Evolutionary conservation across 2,329 filamentous ascomycete species (phyloP).

Genomic region (Didymella segeticola): DNA sequence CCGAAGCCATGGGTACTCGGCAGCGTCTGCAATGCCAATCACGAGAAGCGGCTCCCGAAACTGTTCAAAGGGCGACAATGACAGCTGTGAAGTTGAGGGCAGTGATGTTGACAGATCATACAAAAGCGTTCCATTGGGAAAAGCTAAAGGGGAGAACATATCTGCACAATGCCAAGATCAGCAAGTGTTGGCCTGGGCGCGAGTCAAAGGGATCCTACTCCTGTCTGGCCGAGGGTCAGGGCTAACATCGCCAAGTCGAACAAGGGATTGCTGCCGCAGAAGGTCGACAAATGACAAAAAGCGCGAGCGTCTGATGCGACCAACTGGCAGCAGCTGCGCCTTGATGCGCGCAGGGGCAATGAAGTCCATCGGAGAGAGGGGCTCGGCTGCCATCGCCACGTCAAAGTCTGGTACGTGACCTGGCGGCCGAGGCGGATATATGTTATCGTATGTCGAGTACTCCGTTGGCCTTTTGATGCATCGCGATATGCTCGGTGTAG

Average conservation of each 20-base stretch:
- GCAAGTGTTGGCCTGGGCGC: conserved; percentile 33
- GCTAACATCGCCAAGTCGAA: conserved; percentile 85
- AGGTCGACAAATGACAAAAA: conserved; percentile 81
- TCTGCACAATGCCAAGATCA: conserved; percentile 61
- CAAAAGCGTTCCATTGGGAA: conserved; percentile 83
- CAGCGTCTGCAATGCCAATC: conserved; percentile 83
- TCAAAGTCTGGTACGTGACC: conserved; percentile 40
- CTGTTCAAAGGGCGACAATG: conserved; percentile 86
- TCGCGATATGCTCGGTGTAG: conserved; percentile 25
- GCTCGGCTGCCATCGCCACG: conserved; percentile 83
- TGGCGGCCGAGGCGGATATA: conserved; percentile 28
- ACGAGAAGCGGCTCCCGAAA: conserved; percentile 85
- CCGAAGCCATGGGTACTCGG: conserved; percentile 60
- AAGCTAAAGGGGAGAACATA: conserved; percentile 91
- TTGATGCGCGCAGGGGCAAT: conserved; percentile 90
- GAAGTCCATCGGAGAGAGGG: conserved; percentile 71
- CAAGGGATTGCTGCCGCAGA: conserved; percentile 78
- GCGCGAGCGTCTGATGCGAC: conserved; percentile 80
- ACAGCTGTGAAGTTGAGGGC: conserved; percentile 78
- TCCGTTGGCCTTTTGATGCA: conserved; percentile 16
- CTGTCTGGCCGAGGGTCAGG: conserved; percentile 83
- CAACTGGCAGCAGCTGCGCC: conserved; percentile 84
- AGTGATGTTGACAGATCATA: conserved; percentile 86
- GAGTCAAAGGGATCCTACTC: conserved; percentile 64
- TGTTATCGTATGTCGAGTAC: conserved; percentile 22